Conservation (phyloP, 2,329 filamentous ascomycete genomes). For the Colletotrichum chrysophilum region DNA sequence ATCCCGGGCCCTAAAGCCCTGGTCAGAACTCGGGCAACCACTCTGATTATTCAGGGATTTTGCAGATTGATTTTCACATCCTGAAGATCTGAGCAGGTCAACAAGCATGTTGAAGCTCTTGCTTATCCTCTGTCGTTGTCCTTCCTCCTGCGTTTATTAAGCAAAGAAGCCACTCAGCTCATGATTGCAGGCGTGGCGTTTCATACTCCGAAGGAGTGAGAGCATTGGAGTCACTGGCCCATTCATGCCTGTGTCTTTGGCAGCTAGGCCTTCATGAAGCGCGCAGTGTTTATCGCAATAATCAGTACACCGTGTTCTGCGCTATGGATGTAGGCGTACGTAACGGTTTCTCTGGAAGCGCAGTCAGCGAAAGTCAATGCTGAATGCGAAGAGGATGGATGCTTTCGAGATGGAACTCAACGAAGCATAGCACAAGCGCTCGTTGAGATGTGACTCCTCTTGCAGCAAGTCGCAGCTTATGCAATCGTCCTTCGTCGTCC, state of each 20-base stretch:
- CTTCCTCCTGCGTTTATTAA: neutral
- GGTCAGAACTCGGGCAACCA: neutral
- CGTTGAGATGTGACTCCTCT: neutral
- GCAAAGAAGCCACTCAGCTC: neutral
- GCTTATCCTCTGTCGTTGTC: neutral
- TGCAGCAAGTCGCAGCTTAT: neutral
- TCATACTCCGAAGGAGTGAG: too few relatives aligned
- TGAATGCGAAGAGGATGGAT: neutral
- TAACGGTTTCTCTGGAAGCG: neutral
- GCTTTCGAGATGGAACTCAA: neutral
- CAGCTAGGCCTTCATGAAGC: too few relatives aligned
- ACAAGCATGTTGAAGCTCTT: neutral
- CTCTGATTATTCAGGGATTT: neutral
- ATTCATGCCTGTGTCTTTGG: too few relatives aligned
- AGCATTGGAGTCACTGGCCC: too few relatives aligned
- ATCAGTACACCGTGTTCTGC: neutral
- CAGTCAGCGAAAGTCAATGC: neutral
- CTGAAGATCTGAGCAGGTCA: neutral
- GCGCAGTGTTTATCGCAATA: too few relatives aligned
- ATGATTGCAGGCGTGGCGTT: too few relatives aligned
- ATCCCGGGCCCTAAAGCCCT: neutral
- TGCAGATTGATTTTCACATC: neutral
- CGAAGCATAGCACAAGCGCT: neutral
- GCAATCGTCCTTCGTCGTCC: neutral
- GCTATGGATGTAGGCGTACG: neutral